Base-by-base conservation (phyloP, 2,329 filamentous ascomycete species). In the Cladophialophora immunda region DNA sequence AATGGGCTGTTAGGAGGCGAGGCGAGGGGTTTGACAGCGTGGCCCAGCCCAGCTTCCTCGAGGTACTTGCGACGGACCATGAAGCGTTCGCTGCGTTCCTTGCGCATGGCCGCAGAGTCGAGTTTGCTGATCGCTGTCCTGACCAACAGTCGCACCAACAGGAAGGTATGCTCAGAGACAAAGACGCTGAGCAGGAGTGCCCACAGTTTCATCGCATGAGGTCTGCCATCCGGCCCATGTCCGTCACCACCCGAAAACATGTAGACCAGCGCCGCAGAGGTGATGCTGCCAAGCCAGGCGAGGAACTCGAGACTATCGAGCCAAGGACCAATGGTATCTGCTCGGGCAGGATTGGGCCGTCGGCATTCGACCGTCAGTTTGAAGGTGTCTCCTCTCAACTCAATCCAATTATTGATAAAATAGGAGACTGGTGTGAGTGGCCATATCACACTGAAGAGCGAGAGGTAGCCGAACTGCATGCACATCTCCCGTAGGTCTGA, bases 321-420 rank as follows among this genome's bases (percentile, higher is more conserved):
- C 91, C 93, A 98, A 0, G 95, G 94, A 0, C 95, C 95, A 72
- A 99, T 98, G 1, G 92, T 95, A 80, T 98, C 95, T 1, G 93
- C 89, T 61, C 95, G 89, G 86, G 91, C 93, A 0, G 95, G 95
- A 41, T 92, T 92, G 0, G 95, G 95, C 3, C 95, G 89, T 74
- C 94, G 91, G 83, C 92, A 94, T 78, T 94, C 91, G 56, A 93
- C 85, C 64, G 93, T 93, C 73, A 98, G 97, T 79, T 99, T 99
- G 81, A 97, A 86, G 1, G 94, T 94, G 76, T 99, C 95, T 0
- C 92, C 92, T 50, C 95, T 91, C 45, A 98, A 86, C 77, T 98
- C 95, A 65, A 99, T 82, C 93, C 94, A 98, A 81, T 98, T 96
- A 81, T 98, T 98, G 78, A 95, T 82, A 13, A 98, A 82, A 81